phyloP scores from a whole-genome alignment of 257 asterid species.

The Avicennia marina region DNA sequence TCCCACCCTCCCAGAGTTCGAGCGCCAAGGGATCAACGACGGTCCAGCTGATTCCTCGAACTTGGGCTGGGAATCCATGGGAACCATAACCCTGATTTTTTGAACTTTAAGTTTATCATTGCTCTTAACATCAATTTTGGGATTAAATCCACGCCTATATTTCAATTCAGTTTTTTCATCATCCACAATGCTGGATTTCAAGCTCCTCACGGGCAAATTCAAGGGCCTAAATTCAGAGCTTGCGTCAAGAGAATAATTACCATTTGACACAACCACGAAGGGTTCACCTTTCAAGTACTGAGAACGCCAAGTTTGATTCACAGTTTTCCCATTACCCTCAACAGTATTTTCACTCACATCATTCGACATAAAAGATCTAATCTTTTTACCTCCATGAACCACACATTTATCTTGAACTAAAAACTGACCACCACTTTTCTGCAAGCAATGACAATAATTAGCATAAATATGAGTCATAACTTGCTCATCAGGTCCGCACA shows the following conservation, averaged over 20 bases:
- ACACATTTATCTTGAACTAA: slow-evolving; percentile 21
- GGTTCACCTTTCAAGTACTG: slow-evolving; percentile 43
- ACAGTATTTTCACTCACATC: slow-evolving; percentile 16
- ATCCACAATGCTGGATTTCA: slow-evolving; percentile 41
- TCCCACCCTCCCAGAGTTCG: slow-evolving; percentile 45
- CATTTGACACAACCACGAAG: slow-evolving; percentile 52
- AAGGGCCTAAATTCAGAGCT: slow-evolving; percentile 55
- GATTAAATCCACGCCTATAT: slow-evolving; percentile 6
- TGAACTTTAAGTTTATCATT: slow-evolving; percentile 25
- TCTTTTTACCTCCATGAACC: slow-evolving; percentile 5
- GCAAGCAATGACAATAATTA: slow-evolving; percentile 17
- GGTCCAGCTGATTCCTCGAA: slow-evolving; percentile 49
- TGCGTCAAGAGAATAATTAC: slow-evolving; percentile 28
- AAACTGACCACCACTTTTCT: neutral
- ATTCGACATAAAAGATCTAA: neutral
- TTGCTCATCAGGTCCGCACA: slow-evolving; percentile 42
- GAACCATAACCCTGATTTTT: slow-evolving; percentile 43
- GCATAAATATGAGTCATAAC: no score
- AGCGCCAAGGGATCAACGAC: slow-evolving; percentile 38
- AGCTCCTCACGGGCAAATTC: slow-evolving; percentile 75
- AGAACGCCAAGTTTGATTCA: slow-evolving; percentile 35
- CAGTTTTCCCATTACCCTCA: slow-evolving; percentile 27
- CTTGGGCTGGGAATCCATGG: slow-evolving; percentile 54
- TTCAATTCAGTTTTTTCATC: slow-evolving; percentile 26
- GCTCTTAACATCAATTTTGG: slow-evolving; percentile 22